Evolutionary conservation across 2,329 filamentous ascomycete genomes (phyloP).

Genomic region (Fusarium dimerum): DNA sequence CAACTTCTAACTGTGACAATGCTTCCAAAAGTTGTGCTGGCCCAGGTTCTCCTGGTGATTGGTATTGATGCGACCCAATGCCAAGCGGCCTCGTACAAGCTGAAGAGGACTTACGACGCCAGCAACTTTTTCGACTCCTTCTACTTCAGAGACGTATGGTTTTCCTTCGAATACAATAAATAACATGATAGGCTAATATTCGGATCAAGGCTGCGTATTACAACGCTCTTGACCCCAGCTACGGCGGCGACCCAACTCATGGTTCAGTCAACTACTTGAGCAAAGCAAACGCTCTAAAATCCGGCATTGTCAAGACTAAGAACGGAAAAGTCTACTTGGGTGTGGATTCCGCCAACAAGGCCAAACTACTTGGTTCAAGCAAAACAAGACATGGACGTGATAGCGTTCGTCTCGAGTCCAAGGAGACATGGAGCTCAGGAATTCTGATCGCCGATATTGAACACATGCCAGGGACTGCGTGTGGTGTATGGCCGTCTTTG

Average conservation of each 20-base stretch:
- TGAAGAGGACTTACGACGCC: slow-evolving; percentile 10
- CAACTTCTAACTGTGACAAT: too few species aligned
- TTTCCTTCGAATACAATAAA: too few species aligned
- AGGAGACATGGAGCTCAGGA: slow-evolving; percentile 8
- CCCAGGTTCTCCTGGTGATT: too few species aligned
- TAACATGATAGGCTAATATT: too few species aligned
- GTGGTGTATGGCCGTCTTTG: slow-evolving; percentile 11
- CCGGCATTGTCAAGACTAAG: slow-evolving; percentile 2
- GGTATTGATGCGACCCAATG: too few species aligned
- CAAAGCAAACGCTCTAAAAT: slow-evolving; percentile 2
- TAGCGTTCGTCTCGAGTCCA: slow-evolving; percentile 10
- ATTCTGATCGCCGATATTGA: slow-evolving; percentile 13
- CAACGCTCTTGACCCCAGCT: slow-evolving; percentile 1
- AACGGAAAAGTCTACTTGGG: too few species aligned
- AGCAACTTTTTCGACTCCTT: slow-evolving; percentile 12
- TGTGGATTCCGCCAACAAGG: too few species aligned
- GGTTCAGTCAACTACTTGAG: slow-evolving; percentile 13
- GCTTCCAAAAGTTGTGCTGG: too few species aligned
- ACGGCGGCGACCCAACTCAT: slow-evolving; percentile 7
- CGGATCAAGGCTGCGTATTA: slow-evolving; percentile 6
- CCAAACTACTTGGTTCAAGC: neutral
- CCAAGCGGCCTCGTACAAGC: too few species aligned
- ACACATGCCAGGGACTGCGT: slow-evolving; percentile 11
- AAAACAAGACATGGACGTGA: slow-evolving; percentile 6
- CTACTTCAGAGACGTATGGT: slow-evolving; percentile 5